These are phyloP conservation scores for Fagus sylvatica DNA, from an alignment of 306 rosid species.

Conservation along the genomic window DNA sequence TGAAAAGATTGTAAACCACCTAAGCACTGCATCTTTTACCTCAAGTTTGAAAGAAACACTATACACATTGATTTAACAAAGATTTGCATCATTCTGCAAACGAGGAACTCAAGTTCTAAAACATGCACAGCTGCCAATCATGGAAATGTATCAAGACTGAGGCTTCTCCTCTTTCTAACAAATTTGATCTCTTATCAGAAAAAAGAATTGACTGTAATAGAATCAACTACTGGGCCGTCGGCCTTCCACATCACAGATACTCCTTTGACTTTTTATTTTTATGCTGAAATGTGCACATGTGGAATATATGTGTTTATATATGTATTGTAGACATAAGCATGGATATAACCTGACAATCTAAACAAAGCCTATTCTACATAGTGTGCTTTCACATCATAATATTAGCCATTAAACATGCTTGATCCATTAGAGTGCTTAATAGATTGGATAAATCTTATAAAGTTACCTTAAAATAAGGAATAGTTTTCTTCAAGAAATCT, in stretches of 20 bases:
- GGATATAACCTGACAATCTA: neutral
- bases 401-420: slow-evolving; percentile 10
- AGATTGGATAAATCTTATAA: neutral
- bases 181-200: neutral
- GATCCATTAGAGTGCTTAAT: slow-evolving; percentile 7
- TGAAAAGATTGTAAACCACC: neutral
- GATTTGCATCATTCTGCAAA: neutral
- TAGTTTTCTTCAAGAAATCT: slow-evolving; percentile 87
- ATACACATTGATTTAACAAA: neutral
- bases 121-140: neutral
- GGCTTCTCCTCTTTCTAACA: neutral
- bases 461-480: slow-evolving; percentile 93
- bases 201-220: neutral
- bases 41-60: neutral
- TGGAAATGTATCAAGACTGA: neutral
- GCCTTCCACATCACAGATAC: neutral
- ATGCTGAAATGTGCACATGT: neutral
- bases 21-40: neutral
- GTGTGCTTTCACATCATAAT: slow-evolving; percentile 12
- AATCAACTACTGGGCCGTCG: neutral
- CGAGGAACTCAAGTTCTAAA: neutral
- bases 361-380: neutral
- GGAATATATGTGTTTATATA: neutral
- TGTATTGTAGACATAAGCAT: neutral
- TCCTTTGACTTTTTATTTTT: neutral